Evolutionary conservation across 176 grass and related monocot genomes (phyloP).

Genomic region (Typha latifolia): DNA sequence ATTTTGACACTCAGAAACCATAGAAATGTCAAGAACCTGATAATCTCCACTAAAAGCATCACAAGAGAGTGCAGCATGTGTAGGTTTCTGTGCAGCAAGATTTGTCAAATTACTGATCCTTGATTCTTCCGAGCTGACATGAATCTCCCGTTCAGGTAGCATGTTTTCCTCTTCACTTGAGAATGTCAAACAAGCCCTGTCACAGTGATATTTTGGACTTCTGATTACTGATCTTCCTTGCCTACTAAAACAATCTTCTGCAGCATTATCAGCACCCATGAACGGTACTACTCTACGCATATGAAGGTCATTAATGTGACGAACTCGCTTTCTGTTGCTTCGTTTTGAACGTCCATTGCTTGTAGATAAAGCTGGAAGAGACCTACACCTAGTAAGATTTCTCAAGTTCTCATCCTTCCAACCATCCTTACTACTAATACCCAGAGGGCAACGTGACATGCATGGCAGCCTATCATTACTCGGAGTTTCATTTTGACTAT

Average conservation of each 20-base stretch:
- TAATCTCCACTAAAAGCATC: constrained; percentile 18
- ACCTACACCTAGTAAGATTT: constrained; percentile 61
- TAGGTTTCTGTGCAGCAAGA: constrained; percentile 23
- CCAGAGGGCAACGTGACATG: constrained; percentile 21
- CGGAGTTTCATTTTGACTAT: constrained; percentile 25
- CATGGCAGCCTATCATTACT: constrained; percentile 24
- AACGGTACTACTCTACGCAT: constrained; percentile 86
- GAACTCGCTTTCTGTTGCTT: constrained; percentile 42
- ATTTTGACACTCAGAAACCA: constrained; percentile 19
- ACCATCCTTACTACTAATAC: constrained; percentile 54
- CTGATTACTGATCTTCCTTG: constrained; percentile 24
- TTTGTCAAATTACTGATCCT: constrained; percentile 12
- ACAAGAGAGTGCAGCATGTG: constrained; percentile 24
- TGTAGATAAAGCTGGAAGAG: constrained; percentile 48
- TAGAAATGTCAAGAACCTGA: constrained; percentile 12
- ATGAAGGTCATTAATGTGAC: constrained; percentile 49
- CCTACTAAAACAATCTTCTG: constrained; percentile 25
- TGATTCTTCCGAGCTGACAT: constrained; percentile 63
- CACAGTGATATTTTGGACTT: constrained; percentile 21
- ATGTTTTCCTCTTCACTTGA: constrained; percentile 32
- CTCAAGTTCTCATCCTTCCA: constrained; percentile 38
- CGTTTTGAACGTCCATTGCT: constrained; percentile 36
- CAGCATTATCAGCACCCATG: constrained; percentile 44
- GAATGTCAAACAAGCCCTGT: constrained; percentile 10
- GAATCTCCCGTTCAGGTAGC: constrained; percentile 60